Percentiles rank a stretch among this genome's conserved stretches.
Conservation (phyloP, 345 rosid species). For the Eucalyptus tenuipes region DNA sequence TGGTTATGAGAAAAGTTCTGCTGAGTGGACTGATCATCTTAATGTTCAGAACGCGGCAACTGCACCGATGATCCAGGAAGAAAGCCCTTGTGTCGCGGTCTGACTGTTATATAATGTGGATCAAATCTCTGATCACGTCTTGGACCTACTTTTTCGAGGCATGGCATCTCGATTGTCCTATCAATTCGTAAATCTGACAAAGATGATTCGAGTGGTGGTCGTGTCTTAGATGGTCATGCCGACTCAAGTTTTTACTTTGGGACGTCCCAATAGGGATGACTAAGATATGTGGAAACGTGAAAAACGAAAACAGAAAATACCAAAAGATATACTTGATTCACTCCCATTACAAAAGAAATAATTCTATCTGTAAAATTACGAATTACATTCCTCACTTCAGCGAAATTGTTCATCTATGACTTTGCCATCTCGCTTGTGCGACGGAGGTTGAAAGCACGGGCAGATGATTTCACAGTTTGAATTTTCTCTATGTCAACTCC, state of each 20-base stretch:
- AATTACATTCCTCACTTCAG: not conserved
- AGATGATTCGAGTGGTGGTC: not conserved
- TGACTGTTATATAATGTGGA: not conserved
- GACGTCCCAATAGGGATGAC: not conserved
- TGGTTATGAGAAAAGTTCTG: not conserved
- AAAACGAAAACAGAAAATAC: not conserved
- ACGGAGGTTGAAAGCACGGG: not conserved
- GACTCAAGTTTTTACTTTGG: not conserved
- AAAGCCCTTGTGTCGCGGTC: not conserved
- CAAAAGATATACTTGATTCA: not conserved
- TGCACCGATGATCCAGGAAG: not conserved
- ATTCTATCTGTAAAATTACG: not conserved
- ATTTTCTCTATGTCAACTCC: not conserved
- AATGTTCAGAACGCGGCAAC: rapidly evolving
- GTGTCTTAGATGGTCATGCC: not conserved
- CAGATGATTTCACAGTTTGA: not conserved
- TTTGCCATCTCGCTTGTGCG: not conserved
- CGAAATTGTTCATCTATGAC: not conserved
- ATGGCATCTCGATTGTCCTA: not conserved
- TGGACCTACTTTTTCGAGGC: not conserved
- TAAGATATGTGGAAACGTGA: not conserved
- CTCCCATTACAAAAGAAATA: not conserved
- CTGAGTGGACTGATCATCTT: not conserved
- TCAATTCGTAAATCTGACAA: not conserved
- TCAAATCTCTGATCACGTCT: not conserved